These are phyloP conservation scores for Ceratocystis harringtonii DNA, from an alignment of 2,329 filamentous ascomycete genomes.

Conservation along the genomic window DNA sequence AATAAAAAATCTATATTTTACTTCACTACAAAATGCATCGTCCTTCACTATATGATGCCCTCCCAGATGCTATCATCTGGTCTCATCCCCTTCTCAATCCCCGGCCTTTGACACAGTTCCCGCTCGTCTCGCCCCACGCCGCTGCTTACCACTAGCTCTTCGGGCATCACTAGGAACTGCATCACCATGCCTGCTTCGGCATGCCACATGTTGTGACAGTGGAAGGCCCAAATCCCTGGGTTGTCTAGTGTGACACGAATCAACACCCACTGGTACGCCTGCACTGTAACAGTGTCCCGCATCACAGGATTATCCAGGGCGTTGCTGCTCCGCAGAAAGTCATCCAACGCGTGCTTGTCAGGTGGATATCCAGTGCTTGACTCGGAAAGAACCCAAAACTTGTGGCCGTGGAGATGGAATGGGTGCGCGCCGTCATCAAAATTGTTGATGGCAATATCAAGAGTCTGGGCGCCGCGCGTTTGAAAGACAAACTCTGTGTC, in stretches of 20 bases:
- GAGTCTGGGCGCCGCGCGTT: slow-evolving; percentile 35
- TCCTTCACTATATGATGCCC: slow-evolving; percentile 20
- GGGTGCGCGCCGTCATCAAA: slow-evolving; percentile 25
- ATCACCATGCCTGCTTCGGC: slow-evolving; percentile 43
- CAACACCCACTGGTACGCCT: slow-evolving; percentile 40
- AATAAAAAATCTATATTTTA: background rate
- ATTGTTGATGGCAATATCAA: slow-evolving; percentile 25
- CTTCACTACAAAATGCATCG: background rate
- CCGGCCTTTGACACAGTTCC: slow-evolving; percentile 22
- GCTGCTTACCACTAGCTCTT: background rate
- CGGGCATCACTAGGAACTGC: slow-evolving; percentile 33
- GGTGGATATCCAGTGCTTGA: slow-evolving; percentile 26
- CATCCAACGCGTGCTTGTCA: slow-evolving; percentile 19
- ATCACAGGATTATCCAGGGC: slow-evolving; percentile 24
- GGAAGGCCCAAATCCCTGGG: slow-evolving; percentile 42
- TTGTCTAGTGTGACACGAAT: slow-evolving; percentile 42
- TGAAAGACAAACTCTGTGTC: slow-evolving; percentile 32
- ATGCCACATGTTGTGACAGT: slow-evolving; percentile 46
- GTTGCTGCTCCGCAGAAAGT: slow-evolving; percentile 21
- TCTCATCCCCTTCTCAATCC: slow-evolving; percentile 24
- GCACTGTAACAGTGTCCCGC: slow-evolving; percentile 34
- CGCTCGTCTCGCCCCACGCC: slow-evolving; percentile 18
- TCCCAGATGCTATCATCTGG: slow-evolving; percentile 27
- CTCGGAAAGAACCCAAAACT: slow-evolving; percentile 32
- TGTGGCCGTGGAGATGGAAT: slow-evolving; percentile 41